Conservation (phyloP, 768 basidiomycete genomes). For the Podaxis rugospora region DNA sequence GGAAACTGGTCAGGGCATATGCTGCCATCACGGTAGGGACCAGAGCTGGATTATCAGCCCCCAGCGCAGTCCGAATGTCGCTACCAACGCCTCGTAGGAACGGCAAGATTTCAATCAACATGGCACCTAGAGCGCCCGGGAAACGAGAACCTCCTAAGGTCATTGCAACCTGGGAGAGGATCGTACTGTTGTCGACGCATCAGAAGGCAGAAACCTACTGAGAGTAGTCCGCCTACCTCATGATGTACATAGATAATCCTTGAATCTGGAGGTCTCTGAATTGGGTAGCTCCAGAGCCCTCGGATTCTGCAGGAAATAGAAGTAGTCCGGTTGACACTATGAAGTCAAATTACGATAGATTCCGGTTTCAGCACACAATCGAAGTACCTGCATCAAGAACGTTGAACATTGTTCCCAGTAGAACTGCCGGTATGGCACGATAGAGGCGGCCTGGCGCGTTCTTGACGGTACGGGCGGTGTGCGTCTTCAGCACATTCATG, state of each 20-base stretch:
- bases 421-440: constrained; percentile 18
- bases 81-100: constrained; percentile 18
- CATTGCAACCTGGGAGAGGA: constrained; percentile 18
- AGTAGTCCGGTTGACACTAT: constrained; percentile 20
- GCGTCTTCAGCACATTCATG: constrained; percentile 2
- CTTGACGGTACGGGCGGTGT: not conserved
- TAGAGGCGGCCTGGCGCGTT: constrained; percentile 16
- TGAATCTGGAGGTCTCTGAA: constrained; percentile 18
- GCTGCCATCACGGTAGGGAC: constrained; percentile 23
- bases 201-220: not conserved
- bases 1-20: constrained; percentile 19
- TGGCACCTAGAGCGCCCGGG: constrained; percentile 18
- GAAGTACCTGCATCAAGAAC: constrained; percentile 15
- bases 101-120: constrained; percentile 22
- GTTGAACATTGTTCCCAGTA: constrained; percentile 19
- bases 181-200: not conserved
- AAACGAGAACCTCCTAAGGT: constrained; percentile 21
- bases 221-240: constrained; percentile 14
- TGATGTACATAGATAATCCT: constrained; percentile 21
- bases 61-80: constrained; percentile 18
- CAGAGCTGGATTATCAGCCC: constrained; percentile 17
- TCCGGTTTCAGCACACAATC: not conserved
- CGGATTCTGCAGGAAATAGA: constrained; percentile 14
- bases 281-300: constrained; percentile 9
- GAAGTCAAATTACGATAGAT: not conserved